These are phyloP conservation scores for Xylariaceae sp. DNA, from an alignment of 2,329 filamentous ascomycete species.

Conservation along the genomic window DNA sequence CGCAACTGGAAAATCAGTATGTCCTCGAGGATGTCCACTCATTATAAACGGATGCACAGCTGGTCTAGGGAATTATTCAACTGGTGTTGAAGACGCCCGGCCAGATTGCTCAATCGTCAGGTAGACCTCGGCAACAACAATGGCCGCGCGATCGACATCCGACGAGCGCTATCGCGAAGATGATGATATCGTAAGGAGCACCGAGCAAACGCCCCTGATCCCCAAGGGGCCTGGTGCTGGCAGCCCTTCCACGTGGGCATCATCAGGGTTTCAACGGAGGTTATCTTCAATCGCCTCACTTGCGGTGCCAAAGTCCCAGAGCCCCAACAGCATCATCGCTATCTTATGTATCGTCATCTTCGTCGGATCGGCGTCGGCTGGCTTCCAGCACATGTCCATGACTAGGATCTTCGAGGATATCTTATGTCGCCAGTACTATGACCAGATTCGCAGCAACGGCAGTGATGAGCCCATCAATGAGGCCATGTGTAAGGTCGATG, in stretches of 20 bases:
- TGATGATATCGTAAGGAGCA: constrained; percentile 10
- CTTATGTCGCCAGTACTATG: constrained; percentile 48
- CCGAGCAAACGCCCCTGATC: constrained; percentile 25
- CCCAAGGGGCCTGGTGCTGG: background rate
- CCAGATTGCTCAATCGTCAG: background rate
- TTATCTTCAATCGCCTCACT: constrained; percentile 10
- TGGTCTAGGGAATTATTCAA: background rate
- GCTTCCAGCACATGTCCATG: constrained; percentile 43
- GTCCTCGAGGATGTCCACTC: background rate
- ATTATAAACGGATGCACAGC: background rate
- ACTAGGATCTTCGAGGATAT: constrained; percentile 49
- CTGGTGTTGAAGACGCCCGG: no score
- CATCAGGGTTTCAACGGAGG: background rate
- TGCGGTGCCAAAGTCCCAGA: constrained; percentile 14
- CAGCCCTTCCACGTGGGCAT: background rate
- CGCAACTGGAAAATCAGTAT: background rate
- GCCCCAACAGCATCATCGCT: constrained; percentile 30
- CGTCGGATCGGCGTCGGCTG: constrained; percentile 37
- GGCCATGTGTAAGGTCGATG: constrained; percentile 45
- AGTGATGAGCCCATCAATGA: constrained; percentile 44
- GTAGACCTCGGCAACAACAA: background rate
- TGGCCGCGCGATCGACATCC: constrained; percentile 7
- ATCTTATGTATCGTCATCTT: constrained; percentile 44
- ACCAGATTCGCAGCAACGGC: constrained; percentile 26
- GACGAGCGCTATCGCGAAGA: constrained; percentile 3